These are phyloP conservation scores for Hygrocybe punicea DNA, from an alignment of 768 basidiomycete species.

Conservation along the genomic window DNA sequence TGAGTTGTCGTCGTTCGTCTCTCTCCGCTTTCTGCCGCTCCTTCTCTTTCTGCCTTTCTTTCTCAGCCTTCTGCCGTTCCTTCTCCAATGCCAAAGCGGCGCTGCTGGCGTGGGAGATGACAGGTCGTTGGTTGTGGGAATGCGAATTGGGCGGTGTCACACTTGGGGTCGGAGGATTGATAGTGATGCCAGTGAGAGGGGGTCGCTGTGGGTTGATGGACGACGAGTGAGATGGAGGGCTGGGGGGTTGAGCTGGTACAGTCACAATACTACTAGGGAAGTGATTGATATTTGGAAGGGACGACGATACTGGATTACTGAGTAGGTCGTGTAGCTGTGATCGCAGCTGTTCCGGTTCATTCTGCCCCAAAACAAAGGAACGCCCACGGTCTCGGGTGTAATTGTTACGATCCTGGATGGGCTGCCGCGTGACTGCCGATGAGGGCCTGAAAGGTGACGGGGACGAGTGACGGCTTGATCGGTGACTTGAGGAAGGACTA, in stretches of 20 bases:
- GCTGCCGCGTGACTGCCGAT: conserved; percentile 10
- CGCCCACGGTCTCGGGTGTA: conserved; percentile 24
- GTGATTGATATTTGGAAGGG: conserved; percentile 41
- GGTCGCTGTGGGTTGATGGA: conserved; percentile 14
- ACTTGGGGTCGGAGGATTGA: conserved; percentile 5
- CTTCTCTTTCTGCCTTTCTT: conserved; percentile 34
- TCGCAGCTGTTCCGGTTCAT: conserved; percentile 31
- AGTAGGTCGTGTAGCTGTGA: conserved; percentile 48
- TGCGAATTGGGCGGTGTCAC: conserved; percentile 8
- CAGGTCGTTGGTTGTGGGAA: conserved; percentile 21
- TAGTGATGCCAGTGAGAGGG: conserved; percentile 15
- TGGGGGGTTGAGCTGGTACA: conserved; percentile 10
- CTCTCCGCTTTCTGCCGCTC: conserved; percentile 31
- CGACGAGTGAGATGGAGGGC: conserved; percentile 21
- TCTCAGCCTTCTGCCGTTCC: conserved; percentile 29
- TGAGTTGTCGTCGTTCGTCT: conserved; percentile 11
- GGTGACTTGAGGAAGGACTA: neutral
- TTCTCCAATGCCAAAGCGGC: conserved; percentile 53
- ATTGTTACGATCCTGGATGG: conserved; percentile 9
- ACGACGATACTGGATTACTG: conserved; percentile 39
- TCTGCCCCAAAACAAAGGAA: conserved; percentile 18
- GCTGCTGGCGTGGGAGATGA: conserved; percentile 49
- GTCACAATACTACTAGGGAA: conserved; percentile 21
- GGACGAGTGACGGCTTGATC: conserved; percentile 15
- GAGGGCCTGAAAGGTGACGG: conserved; percentile 24